Evolutionary conservation across 257 asterid species (phyloP).

Genomic region (Avicennia marina): DNA sequence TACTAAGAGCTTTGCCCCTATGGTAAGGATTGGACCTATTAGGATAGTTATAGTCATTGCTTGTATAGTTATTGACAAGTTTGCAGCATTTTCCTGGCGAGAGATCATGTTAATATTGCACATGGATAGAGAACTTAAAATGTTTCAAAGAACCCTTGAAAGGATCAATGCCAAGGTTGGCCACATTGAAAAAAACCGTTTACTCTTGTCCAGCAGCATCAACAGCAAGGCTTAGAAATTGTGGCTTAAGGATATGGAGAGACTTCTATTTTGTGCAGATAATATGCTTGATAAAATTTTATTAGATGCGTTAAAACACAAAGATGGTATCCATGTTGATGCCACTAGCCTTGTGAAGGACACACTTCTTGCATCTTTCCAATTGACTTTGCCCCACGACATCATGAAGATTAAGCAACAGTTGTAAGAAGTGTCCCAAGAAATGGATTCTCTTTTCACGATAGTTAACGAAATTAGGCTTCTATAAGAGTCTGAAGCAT

Average conservation of each 20-base stretch:
- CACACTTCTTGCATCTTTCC: constrained; percentile 23
- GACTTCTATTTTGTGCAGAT: constrained; percentile 24
- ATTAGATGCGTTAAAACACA: constrained; percentile 10
- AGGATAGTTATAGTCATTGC: too few relatives aligned
- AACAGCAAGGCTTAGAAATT: constrained; percentile 29
- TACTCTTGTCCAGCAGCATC: too few relatives aligned
- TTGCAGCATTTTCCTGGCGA: too few relatives aligned
- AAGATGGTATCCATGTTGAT: not conserved
- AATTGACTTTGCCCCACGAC: constrained; percentile 21
- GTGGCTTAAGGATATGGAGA: constrained; percentile 29
- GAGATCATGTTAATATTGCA: too few relatives aligned
- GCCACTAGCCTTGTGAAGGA: constrained; percentile 14
- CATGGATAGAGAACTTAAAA: too few relatives aligned
- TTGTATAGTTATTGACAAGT: too few relatives aligned
- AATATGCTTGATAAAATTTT: constrained; percentile 27
- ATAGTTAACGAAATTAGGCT: constrained; percentile 12
- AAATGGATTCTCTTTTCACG: constrained; percentile 29
- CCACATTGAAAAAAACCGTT: too few relatives aligned
- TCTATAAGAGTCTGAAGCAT: not conserved
- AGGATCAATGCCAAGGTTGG: too few relatives aligned
- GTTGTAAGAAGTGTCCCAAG: constrained; percentile 24
- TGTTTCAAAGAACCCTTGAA: too few relatives aligned
- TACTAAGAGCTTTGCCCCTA: too few relatives aligned
- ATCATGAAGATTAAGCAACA: constrained; percentile 13
- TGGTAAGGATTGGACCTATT: too few relatives aligned